Evolutionary conservation across 2,329 filamentous ascomycete species (phyloP).

Genomic region (Fusarium aywerte): DNA sequence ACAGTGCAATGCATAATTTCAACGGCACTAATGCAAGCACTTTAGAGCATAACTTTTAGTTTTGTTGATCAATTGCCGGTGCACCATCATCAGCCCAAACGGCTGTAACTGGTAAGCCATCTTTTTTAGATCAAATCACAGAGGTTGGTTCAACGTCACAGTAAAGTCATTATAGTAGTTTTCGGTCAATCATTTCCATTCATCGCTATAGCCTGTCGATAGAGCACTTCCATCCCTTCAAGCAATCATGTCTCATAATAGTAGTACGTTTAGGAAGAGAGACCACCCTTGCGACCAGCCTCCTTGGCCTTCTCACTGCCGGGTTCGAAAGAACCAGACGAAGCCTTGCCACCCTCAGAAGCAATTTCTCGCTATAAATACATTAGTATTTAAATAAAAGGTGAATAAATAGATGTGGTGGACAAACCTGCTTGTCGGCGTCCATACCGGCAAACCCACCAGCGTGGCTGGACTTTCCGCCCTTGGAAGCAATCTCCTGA

Average conservation of each 20-base stretch:
- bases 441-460: conserved; percentile 57
- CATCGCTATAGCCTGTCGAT: not conserved
- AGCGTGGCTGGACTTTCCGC: conserved; percentile 53
- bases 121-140: no score
- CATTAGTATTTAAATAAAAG: not conserved
- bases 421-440: conserved; percentile 54
- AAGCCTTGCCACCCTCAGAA: conserved; percentile 64
- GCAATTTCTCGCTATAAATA: conserved; percentile 59
- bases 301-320: conserved; percentile 63
- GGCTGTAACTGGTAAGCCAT: no score
- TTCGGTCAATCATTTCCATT: not conserved
- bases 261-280: conserved; percentile 8
- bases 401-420: conserved; percentile 33
- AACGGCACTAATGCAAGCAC: not conserved
- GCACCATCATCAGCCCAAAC: not conserved
- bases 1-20: not conserved
- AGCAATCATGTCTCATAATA: not conserved
- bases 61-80: not conserved
- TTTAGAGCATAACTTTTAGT: not conserved
- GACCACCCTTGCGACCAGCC: conserved; percentile 65
- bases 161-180: no score
- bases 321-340: conserved; percentile 64
- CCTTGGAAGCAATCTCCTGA: conserved; percentile 55
- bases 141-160: no score
- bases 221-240: not conserved